Base-by-base conservation (phyloP, 345 rosid genomes). In the Toxicodendron radicans region DNA sequence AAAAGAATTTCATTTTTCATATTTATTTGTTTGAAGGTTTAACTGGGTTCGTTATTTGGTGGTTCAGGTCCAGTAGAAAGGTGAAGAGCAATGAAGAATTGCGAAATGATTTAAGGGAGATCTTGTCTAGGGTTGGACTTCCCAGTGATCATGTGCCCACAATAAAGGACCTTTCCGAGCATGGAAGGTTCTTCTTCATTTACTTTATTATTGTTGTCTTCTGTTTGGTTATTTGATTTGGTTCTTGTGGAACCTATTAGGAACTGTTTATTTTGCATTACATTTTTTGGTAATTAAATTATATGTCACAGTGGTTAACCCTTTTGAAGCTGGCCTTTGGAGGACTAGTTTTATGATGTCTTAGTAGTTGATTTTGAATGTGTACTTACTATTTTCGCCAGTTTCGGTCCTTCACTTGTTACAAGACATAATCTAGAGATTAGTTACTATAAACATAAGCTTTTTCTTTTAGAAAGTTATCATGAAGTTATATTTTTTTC, bases 21-120 rank as follows among this genome's bases (percentile, higher is more conserved):
- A 5, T 16, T 2, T 23, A 65, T 17, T 30, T 60, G 52, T 6
- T 3, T n/a, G 48, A 10, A 65, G 51, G 67, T 60, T 41, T 24
- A 3, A 18, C 48, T 16, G 43, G 57, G 27, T n/a, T 21, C 38
- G 17, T 41, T 60, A 64, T 32, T 43, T 49, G 69, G 59, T 51
- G 59, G 51, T 24, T 68, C 71, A 85, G 95, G 84, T 82, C 83
- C 33, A 75, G 85, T 62, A 89, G 90, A 80, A 93, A 83, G 83
- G 90, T 87, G 68, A 89, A 87, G 89, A 95, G 93, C 79, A 80
- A 89, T 77, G 89, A 73, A 74, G 92, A 95, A 87, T 88, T 95
- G 27, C 82, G 87, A 71, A 73, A 78, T 70, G 96, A 93, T 62
- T 81, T 95, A 33, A 73, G 80, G 81, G 91, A 87, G 75, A 88